phyloP scores from a whole-genome alignment of 225 moss, liverwort and hornwort genomes.

The Antitrichia curtipendula region DNA sequence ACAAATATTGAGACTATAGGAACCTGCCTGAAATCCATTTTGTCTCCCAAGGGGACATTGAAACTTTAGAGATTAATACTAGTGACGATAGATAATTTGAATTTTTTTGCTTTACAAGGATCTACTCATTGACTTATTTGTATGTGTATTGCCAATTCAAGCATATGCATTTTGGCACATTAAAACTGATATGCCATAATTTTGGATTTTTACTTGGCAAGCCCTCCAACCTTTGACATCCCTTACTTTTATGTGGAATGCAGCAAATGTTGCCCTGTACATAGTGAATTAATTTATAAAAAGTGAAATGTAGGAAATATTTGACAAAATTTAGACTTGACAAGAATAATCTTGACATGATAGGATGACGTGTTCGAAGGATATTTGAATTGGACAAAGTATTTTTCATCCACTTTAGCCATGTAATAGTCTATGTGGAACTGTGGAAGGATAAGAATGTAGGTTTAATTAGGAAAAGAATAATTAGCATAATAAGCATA shows the following conservation, averaged over 20 bases:
- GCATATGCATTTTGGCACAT: accelerated
- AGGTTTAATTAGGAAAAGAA: accelerated
- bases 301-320: neutral
- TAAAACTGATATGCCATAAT: neutral
- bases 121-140: accelerated
- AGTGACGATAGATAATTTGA: accelerated
- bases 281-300: neutral
- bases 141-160: neutral
- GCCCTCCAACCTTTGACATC: neutral
- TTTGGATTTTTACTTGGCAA: accelerated
- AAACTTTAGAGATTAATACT: too few relatives aligned
- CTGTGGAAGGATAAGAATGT: neutral
- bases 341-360: neutral
- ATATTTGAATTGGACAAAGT: neutral
- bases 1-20: too few relatives aligned
- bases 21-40: too few relatives aligned
- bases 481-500: neutral
- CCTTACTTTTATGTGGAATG: too few relatives aligned
- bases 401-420: neutral
- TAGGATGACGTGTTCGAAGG: neutral
- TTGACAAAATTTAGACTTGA: neutral
- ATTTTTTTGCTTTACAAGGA: too few relatives aligned
- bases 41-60: too few relatives aligned
- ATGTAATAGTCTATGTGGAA: accelerated
- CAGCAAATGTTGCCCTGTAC: neutral